Percentiles rank a stretch among this genome's conserved stretches.
Conservation (phyloP, 2,329 filamentous ascomycete species). For the Colletotrichum australisinense region DNA sequence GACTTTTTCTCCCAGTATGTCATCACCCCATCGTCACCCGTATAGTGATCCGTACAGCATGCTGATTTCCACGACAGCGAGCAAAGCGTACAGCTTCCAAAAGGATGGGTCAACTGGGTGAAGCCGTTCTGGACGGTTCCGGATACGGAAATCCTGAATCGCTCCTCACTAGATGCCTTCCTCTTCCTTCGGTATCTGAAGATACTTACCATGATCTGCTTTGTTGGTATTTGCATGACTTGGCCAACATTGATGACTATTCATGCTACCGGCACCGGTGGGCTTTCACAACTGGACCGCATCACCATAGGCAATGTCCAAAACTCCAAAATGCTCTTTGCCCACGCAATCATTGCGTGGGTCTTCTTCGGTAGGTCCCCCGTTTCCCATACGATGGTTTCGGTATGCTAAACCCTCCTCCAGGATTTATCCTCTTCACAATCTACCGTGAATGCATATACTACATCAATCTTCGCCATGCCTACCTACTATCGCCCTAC, state of each 20-base stretch:
- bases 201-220: slow-evolving; percentile 78
- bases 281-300: slow-evolving; percentile 70
- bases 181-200: slow-evolving; percentile 81
- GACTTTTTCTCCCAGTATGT: slow-evolving; percentile 62
- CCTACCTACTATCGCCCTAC: slow-evolving; percentile 87
- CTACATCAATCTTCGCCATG: slow-evolving; percentile 94
- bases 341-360: slow-evolving; percentile 84
- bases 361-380: slow-evolving; percentile 72
- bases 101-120: slow-evolving; percentile 76
- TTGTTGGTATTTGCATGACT: slow-evolving; percentile 83
- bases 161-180: slow-evolving; percentile 93
- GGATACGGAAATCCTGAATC: slow-evolving; percentile 86
- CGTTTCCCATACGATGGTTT: background rate
- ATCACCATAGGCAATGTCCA: slow-evolving; percentile 66
- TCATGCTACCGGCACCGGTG: slow-evolving; percentile 82
- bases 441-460: slow-evolving; percentile 91
- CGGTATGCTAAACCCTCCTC: background rate
- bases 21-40: too few species aligned
- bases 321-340: slow-evolving; percentile 77
- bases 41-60: too few species aligned
- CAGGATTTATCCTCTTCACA: slow-evolving; percentile 85
- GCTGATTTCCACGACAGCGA: slow-evolving; percentile 20
- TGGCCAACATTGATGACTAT: slow-evolving; percentile 89
- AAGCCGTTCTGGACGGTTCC: slow-evolving; percentile 72
- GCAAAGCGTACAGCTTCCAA: slow-evolving; percentile 55